These are phyloP conservation scores for Aspergillus sp. DNA, from an alignment of 2,329 filamentous ascomycete genomes.

Conservation along the genomic window DNA sequence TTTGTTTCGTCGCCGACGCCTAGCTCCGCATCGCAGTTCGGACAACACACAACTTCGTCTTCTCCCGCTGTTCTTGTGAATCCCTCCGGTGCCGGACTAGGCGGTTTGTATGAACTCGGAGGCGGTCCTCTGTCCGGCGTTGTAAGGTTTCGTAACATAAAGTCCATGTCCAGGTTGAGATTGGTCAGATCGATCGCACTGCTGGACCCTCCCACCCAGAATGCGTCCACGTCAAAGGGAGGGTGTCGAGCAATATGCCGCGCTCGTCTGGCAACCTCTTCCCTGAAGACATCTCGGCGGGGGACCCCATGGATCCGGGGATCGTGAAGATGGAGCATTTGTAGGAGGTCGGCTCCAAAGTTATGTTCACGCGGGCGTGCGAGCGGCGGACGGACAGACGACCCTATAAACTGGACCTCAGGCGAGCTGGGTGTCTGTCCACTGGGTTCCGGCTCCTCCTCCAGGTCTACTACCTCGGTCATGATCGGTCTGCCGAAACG, in stretches of 20 bases:
- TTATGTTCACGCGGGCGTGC: slow-evolving; percentile 6
- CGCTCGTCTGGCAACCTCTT: slow-evolving; percentile 23
- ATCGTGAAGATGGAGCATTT: slow-evolving; percentile 9
- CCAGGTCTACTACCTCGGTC: slow-evolving; percentile 41
- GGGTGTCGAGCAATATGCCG: background rate
- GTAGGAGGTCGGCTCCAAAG: slow-evolving; percentile 5
- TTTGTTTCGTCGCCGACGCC: slow-evolving; percentile 70
- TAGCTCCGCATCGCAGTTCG: slow-evolving; percentile 81
- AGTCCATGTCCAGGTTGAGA: slow-evolving; percentile 31
- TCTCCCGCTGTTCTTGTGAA: slow-evolving; percentile 77
- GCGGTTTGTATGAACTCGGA: slow-evolving; percentile 56
- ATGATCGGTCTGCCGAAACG: slow-evolving; percentile 39
- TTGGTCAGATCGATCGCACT: slow-evolving; percentile 24
- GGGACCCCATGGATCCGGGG: slow-evolving; percentile 1
- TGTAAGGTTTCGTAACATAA: slow-evolving; percentile 24
- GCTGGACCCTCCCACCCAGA: slow-evolving; percentile 24
- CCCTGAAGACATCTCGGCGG: slow-evolving; percentile 15
- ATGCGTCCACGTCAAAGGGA: slow-evolving; percentile 6
- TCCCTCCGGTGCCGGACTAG: slow-evolving; percentile 66
- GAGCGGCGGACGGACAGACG: slow-evolving; percentile 22
- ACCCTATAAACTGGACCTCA: slow-evolving; percentile 52
- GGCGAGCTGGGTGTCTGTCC: slow-evolving; percentile 38
- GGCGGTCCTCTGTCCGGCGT: slow-evolving; percentile 27
- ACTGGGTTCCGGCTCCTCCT: slow-evolving; percentile 30
- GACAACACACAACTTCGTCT: slow-evolving; percentile 74